Base-by-base conservation (phyloP, 768 basidiomycete genomes). In the Tricholoma furcatifolium region DNA sequence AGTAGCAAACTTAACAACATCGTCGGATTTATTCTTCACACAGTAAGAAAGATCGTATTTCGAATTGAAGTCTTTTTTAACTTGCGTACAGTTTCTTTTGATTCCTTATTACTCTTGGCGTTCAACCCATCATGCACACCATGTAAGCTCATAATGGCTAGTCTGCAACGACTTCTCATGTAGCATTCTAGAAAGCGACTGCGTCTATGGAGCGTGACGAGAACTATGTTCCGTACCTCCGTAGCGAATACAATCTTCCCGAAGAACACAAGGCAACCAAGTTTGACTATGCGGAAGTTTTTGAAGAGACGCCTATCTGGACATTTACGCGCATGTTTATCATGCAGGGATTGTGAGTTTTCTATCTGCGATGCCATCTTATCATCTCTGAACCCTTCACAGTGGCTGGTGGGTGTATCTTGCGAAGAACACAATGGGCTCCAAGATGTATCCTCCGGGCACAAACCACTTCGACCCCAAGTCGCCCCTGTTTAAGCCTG, bases 161-260 rank as follows among this genome's bases (percentile, higher is more conserved):
- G 11, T 42, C 15, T 35, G 8, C 34, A 6, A 18, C 1, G 6
- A 17, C 15, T n/a, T 45, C 8, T 32, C 38, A n/a, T 9, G 14
- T 5, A 4, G 11, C 2, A 23, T 20, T 38, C n/a, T 46, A 77
- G 75, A 76, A 76, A 73, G 84, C 85, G 57, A 86, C 87, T 50
- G 81, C 81, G 38, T 87, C 87, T 0, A 87, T 89, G 69, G 86
- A 87, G 62, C 72, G 83, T 15, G 89, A 93, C 61, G 87, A 91
- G 65, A 89, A 88, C 58, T 87, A 83, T 53, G 80, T 88, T 5
- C 85, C 84, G 41, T 72, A 76, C 51, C 68, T 69, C 47, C 70
- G 70, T 35, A 68, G 67, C 49, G 69, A 73, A 51, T 76, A 66
- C 54, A 67, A 69, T 23, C 65, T 80, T 4, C 78, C 79, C 0